phyloP scores from a whole-genome alignment of 306 rosid genomes.

The Amphicarpaea edgeworthii region DNA sequence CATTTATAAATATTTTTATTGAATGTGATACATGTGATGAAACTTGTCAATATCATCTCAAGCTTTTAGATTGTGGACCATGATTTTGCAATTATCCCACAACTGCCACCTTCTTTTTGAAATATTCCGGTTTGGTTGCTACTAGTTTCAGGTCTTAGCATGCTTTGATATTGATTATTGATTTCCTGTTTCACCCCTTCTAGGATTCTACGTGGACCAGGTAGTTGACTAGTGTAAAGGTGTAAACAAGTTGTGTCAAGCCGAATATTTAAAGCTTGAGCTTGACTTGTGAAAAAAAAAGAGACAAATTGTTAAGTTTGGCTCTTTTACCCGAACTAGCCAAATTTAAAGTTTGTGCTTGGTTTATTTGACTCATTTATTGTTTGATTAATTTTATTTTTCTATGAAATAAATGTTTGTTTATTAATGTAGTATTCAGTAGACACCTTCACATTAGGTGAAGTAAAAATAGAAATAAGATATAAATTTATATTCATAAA shows the following conservation, averaged over 20 bases:
- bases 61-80: slow-evolving; percentile 21
- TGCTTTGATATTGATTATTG: slow-evolving; percentile 8
- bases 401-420: background rate
- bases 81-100: slow-evolving; percentile 11
- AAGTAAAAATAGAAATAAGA: background rate
- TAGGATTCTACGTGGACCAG: background rate
- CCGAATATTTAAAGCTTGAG: background rate
- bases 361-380: background rate
- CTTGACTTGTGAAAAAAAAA: background rate
- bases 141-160: slow-evolving; percentile 17
- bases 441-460: background rate
- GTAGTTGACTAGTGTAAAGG: slow-evolving; percentile 13
- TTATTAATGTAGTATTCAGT: background rate
- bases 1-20: too few relatives aligned
- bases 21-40: too few relatives aligned
- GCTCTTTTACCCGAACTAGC: background rate
- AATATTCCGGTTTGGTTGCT: slow-evolving; percentile 25
- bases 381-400: background rate
- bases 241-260: background rate
- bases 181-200: background rate
- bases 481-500: background rate
- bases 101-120: background rate
- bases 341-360: background rate
- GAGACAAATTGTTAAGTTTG: background rate
- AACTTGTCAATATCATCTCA: background rate